Conservation (phyloP, 768 basidiomycete species). For the Lentinula detonsa region DNA sequence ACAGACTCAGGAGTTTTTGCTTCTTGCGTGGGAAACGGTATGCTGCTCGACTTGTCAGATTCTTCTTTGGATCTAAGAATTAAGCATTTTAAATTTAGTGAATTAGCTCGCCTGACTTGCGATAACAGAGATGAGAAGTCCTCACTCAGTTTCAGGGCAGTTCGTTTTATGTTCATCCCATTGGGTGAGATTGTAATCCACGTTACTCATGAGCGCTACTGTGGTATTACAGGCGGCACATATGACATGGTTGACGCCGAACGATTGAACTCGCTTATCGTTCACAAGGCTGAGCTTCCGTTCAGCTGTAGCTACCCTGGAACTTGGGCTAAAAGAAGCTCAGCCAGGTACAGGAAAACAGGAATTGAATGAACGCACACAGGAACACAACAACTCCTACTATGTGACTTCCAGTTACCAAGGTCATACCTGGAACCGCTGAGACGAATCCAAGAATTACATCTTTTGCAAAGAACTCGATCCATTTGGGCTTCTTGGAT, state of each 20-base stretch:
- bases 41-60: neutral
- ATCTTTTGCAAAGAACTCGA: constrained; percentile 52
- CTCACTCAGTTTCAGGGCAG: constrained; percentile 29
- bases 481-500: constrained; percentile 43
- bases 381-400: constrained; percentile 36
- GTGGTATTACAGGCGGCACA: constrained; percentile 46
- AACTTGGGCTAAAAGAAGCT: constrained; percentile 38
- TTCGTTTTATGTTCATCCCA: constrained; percentile 60
- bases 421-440: constrained; percentile 31
- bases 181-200: constrained; percentile 52
- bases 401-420: constrained; percentile 51
- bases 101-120: neutral
- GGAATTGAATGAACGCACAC: constrained; percentile 25
- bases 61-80: neutral
- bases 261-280: constrained; percentile 52
- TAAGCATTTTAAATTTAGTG: neutral
- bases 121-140: neutral
- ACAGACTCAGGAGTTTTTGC: constrained; percentile 3
- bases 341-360: neutral
- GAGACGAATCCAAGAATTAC: constrained; percentile 59
- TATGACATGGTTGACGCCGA: constrained; percentile 36
- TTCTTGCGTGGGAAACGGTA: constrained; percentile 6
- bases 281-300: constrained; percentile 59
- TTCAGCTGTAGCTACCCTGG: constrained; percentile 55
- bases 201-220: constrained; percentile 39